These are phyloP conservation scores for Penicillium sp. DNA, from an alignment of 2,329 filamentous ascomycete genomes.

Conservation along the genomic window DNA sequence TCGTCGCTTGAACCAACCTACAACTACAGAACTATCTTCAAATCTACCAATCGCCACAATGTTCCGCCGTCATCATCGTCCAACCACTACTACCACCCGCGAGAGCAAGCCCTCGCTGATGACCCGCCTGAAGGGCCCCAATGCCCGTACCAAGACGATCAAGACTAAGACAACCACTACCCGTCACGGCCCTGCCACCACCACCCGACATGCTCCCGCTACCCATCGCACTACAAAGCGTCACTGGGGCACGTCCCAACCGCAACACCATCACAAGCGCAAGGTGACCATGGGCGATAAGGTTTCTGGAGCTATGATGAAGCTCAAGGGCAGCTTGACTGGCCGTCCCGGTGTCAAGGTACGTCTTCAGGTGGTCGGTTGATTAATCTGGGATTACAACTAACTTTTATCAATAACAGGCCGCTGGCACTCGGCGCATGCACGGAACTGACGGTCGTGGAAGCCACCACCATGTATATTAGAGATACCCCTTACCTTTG, in stretches of 20 bases:
- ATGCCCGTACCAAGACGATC: conserved; percentile 38
- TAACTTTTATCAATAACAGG: conserved; percentile 53
- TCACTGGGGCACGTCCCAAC: conserved; percentile 15
- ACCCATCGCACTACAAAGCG: conserved; percentile 42
- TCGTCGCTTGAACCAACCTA: too few species aligned
- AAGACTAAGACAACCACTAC: conserved; percentile 49
- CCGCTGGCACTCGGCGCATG: conserved; percentile 74
- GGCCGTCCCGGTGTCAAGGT: conserved; percentile 70
- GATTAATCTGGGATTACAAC: conserved; percentile 38
- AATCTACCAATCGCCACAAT: conserved; percentile 13
- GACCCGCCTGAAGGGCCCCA: conserved; percentile 55
- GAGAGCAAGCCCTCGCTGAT: conserved; percentile 57
- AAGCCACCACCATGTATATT: conserved; percentile 34
- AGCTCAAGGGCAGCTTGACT: conserved; percentile 71
- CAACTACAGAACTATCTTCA: background rate
- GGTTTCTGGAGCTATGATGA: conserved; percentile 74
- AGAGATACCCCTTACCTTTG: background rate
- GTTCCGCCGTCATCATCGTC: conserved; percentile 25
- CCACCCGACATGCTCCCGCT: conserved; percentile 36
- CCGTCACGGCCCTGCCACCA: conserved; percentile 40
- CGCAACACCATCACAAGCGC: conserved; percentile 65
- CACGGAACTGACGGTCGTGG: conserved; percentile 73
- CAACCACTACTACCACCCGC: conserved; percentile 41
- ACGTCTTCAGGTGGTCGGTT: background rate
- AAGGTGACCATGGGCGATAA: conserved; percentile 74